Base-by-base conservation (phyloP, 768 basidiomycete species). In the Tricholoma flavovirens region DNA sequence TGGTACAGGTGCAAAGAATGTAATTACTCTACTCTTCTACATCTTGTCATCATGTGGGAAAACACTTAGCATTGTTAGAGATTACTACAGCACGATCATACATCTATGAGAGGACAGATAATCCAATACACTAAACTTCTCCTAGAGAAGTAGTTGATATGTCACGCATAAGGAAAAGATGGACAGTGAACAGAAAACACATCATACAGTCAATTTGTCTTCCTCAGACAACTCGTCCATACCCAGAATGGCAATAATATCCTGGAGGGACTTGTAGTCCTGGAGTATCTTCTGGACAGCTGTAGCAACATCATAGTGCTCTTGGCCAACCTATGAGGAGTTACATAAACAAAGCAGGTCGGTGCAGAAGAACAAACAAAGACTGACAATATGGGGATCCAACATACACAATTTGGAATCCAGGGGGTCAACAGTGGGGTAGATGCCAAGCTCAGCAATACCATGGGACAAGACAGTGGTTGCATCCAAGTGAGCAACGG, bases 191-290 rank as follows among this genome's bases (percentile, higher is more conserved):
- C 24, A 40, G 6, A 24, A 26, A 42, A 26, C 26, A 49, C 56
- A 59, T 78, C 83, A 71, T 76, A 93, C 93, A 62, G 95, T 98
- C 63, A 98, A 79, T 79, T 99, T 99, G 79, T 99, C 97, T 79
- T 98, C 97, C 73, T 99, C 97, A 15, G 96, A 98, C 82, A 99
- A 86, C 75, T 99, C 97, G 71, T 99, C 97, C 97, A 99, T 99
- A 83, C 97, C 97, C 67, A 99, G 77, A 78, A 99, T 99, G 69
- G 97, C 97, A 80, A 99, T 98, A 75, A 98, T 99, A 83, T 99
- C 97, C 76, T 96, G 93, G 64, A 96, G 83, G 21, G 91, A 92
- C 78, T 93, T 93, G 83, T 95, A 95, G 72, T 93, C 91, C 77
- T 93, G 91, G 55, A 93, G 90, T 67, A 97, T 95, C 82, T 97